Evolutionary conservation across 441 rosid genomes (phyloP).

Genomic region (Gossypium schwendimanii): DNA sequence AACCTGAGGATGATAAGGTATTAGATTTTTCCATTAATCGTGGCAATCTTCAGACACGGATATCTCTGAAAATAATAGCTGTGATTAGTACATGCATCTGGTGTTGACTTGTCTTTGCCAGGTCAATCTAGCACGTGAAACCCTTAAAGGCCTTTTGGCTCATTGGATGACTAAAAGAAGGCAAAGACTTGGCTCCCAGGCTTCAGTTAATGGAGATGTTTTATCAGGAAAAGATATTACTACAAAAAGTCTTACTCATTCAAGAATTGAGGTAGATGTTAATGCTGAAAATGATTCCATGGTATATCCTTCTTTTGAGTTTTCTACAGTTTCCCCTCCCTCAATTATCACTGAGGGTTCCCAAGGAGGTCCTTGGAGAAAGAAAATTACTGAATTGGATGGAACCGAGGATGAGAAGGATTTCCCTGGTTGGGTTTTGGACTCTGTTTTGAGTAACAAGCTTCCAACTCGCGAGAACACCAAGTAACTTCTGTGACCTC

Average conservation of each 20-base stretch:
- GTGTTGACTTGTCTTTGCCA: conserved; percentile 30
- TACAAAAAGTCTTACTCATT: conserved; percentile 47
- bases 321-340: conserved; percentile 69
- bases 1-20: conserved; percentile 99
- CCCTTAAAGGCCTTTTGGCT: conserved; percentile 83
- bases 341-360: conserved; percentile 91
- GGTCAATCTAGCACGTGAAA: conserved; percentile 96
- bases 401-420: conserved; percentile 98
- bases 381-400: conserved; percentile 79
- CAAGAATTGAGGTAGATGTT: conserved; percentile 66
- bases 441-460: conserved; percentile 83
- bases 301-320: conserved; percentile 87
- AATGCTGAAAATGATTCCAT: conserved; percentile 59
- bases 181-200: conserved; percentile 61
- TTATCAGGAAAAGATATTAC: conserved; percentile 52
- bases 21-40: not conserved
- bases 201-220: conserved; percentile 60
- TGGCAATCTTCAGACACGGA: not conserved
- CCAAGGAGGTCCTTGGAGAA: conserved; percentile 98
- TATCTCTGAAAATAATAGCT: not conserved
- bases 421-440: conserved; percentile 93
- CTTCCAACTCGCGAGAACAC: conserved; percentile 91
- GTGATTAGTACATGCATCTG: not conserved
- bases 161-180: conserved; percentile 84
- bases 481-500: conserved; percentile 45